Base-by-base conservation (phyloP, 495 filamentous ascomycete genomes). In the Trichoderma orchidacearum region DNA sequence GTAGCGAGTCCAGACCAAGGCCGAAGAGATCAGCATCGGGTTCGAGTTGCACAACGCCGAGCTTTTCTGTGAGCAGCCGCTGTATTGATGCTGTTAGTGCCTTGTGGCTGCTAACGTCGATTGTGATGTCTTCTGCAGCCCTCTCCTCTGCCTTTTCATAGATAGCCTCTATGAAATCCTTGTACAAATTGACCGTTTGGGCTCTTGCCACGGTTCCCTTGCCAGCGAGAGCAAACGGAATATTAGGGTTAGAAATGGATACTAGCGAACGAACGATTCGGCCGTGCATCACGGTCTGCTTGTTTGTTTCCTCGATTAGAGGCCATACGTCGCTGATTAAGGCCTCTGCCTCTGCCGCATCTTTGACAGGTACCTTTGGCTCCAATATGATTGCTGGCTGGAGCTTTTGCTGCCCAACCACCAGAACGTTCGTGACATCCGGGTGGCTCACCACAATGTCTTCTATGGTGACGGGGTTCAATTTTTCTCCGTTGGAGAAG, bases 401-500 rank as follows among this genome's bases (percentile, higher is more conserved):
- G 60, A 81, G 82, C 29, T 70, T 64, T 28, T 70, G 63, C 15
- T 69, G 59, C 4, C 81, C 82, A 2, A 79, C 69, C 2, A 85
- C 69, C 1, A 81, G 27, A 0, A 73, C 79, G 0, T 74, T 70
- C 17, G 63, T 65, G 23, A 85, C 64, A 2, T 60, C 58, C 0
- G 78, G 72, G 57, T 80, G 73, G 8, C 59, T 64, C 28, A 59
- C 57, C 9, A 85, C 56, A 3, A 62, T 67, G 13, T 63, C 58
- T 56, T 87, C 82, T 23, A 83, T 74, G 0, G 69, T 66, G 5
- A 78, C 63, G 0, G 83, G 82, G 60, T 84, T 84, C 3, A 81
- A 60, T 65, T 85, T 86, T 63, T 85, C 80, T 28, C 81, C 83
- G 63, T 79, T 85, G 15, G 71, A 75, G 56, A 85, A 77, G 2